Base-by-base conservation (phyloP, 139 green algal species). In the Picochlorum sp. region DNA sequence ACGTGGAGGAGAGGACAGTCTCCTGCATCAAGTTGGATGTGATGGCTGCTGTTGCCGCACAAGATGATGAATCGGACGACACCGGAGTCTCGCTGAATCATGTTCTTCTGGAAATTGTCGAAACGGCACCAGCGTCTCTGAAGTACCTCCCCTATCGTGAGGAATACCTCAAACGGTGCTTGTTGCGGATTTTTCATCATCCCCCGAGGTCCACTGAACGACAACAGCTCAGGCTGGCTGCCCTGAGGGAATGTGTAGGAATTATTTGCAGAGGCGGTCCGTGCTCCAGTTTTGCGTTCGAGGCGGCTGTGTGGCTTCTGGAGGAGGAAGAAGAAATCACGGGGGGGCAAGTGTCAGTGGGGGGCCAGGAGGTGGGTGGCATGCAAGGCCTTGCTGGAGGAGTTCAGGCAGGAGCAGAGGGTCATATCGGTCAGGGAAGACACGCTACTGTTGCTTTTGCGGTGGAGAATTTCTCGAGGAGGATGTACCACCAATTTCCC, bases 251-350 rank as follows among this genome's bases (percentile, higher is more conserved):
- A 64, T 84, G 77, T 52, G 54, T 72, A 41, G 45, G 47, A 9
- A 59, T 78, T 60, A 69, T 84, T 30, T 70, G 60, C 31, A 45
- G 65, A 34, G 57, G 26, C 18, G 21, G 28, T 16, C 56, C 61
- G 18, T 79, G 65, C 63, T 79, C 70, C 30, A 30, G 78, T 2
- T 81, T 86, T 41, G 72, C 86, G 11, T 94, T 78, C 65, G 83
- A 90, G 50, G 79, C 84, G 0, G 82, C 86, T 6, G 78, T 94
- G 51, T 83, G 81, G 60, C 78, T 94, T 65, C 65, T 92, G 55
- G 80, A 85, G 41, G 80, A 84, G 64, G 72, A 81, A 52, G 80
- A 86, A 59, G 80, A 86, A 71, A 73, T 85, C 30, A 76, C 67
- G n/a, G 79, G 79, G 30, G 73, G 70, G 15, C 49, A 65, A 14